Evolutionary conservation across 768 basidiomycete species (phyloP), one percentile per base, ranked within the genome.

Genomic region (Hortiboletus flavorubellus): DNA sequence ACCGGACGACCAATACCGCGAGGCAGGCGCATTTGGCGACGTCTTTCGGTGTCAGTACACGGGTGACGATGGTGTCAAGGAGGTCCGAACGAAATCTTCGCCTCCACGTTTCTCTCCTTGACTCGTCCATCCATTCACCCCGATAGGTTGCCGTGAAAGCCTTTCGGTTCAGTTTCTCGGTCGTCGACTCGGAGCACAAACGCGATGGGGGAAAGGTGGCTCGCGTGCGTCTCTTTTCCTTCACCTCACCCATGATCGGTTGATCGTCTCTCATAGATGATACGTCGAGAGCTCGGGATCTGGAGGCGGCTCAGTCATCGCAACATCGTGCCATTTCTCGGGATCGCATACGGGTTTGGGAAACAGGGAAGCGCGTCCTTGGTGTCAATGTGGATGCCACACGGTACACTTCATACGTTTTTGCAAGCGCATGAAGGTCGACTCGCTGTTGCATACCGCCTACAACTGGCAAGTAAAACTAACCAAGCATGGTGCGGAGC

Each of bases 341-440:
- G 58, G 8, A 53, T 49, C 3, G 14, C 35, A 0, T 16, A 48
- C 10, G 51, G 57, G 14, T 59, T 59, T 16, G 57, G 47, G 38
- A 53, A 44, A 50, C 49, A 39, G 21, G 44, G 51, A 49, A 46
- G 34, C 21, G 29, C 35, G 1, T 49, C 47, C n/a, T 42, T 59
- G 48, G 58, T 50, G 23, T 59, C 57, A 5, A 7, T 31, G 9
- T 59, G 58, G 56, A 59, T 59, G 46, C 50, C 55, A 3, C 41
- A 52, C 18, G 50, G 43, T 40, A 49, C 50, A 39, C 33, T 59
- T 7, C 56, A 51, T 12, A n/a, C 41, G 14, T 49, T 59, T 41
- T 38, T 54, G 7, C 21, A 49, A 5, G 30, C 16, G 1, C 47
- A 54, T 38, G 44, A 18, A 8, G 15, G 42, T 30, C 37, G 18